Base-by-base conservation (phyloP, 768 basidiomycete species). In the Termitomyces bulborhizus region DNA sequence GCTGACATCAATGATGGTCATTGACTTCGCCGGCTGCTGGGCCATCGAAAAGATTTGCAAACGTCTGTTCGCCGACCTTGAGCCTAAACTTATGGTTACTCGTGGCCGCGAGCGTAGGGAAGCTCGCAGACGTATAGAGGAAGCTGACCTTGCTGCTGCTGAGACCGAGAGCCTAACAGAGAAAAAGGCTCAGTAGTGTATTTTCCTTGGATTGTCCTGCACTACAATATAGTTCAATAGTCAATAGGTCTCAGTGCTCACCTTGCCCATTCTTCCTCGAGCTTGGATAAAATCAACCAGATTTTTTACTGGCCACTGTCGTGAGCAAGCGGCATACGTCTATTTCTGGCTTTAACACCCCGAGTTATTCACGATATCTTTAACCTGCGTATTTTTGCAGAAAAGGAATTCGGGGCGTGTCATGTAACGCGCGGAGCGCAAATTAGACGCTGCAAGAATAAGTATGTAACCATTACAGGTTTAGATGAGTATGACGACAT, bases 21-120 rank as follows among this genome's bases (percentile, higher is more conserved):
- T 85, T 47, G 97, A 99, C 71, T 97, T 97, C 60, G 81, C 69
- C 6, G 93, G 91, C 0, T 98, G 95, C 65, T 98, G 82, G 81
- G 62, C 85, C 46, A 79, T 97, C 46, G 95, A 99, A 68, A 77
- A 77, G 48, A 67, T 74, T 6, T 94, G 93, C 77, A 98, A 98
- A 69, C 72, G 77, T 46, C 68, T 95, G 29, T 96, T 98, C 68
- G 93, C 94, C 11, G 84, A 91, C 62, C 75, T 96, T 18, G 87
- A 92, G 65, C 93, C 94, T 2, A 90, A 88, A 66, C 71, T 77
- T 43, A 83, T 98, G 79, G 77, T 98, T 47, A 93, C 90, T 0
- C 80, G 85, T 4, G 94, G 94, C 3, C 75, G 88, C 43, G 91
- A 94, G 63, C 77, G 94, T 90, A 57, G 90, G 91, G 69, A 72